phyloP scores from a whole-genome alignment of 805 yeast species.

The Candida endomychidarum region DNA sequence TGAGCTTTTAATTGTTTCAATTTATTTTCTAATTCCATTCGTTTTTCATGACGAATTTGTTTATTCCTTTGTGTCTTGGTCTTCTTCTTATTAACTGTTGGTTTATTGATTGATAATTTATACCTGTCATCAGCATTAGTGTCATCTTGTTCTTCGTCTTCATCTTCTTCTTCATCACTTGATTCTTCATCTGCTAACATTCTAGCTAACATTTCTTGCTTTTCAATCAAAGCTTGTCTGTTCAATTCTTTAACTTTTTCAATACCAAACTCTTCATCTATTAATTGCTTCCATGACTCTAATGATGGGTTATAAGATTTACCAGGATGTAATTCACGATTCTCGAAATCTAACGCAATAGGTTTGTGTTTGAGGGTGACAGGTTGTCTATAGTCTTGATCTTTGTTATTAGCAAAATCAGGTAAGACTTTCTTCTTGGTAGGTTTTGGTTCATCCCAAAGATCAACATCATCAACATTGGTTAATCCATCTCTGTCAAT shows the following conservation, averaged over 20 bases:
- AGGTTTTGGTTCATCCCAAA: constrained; percentile 58
- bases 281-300: constrained; percentile 75
- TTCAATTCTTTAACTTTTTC: constrained; percentile 70
- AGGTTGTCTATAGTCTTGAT: constrained; percentile 8
- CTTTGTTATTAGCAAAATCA: constrained; percentile 1
- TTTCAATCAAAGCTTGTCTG: constrained; percentile 59
- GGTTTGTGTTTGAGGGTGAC: constrained; percentile 38
- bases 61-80: constrained; percentile 76
- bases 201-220: constrained; percentile 60
- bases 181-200: constrained; percentile 55
- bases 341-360: constrained; percentile 46
- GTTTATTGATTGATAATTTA: constrained; percentile 68
- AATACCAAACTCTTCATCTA: constrained; percentile 61
- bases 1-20: constrained; percentile 59
- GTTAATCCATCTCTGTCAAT: constrained; percentile 63
- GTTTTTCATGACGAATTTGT: constrained; percentile 61
- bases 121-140: constrained; percentile 31
- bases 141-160: constrained; percentile 33
- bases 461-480: constrained; percentile 49
- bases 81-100: constrained; percentile 67
- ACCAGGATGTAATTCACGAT: constrained; percentile 65
- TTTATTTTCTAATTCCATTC: constrained; percentile 53
- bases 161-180: constrained; percentile 40
- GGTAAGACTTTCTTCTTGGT: background rate
- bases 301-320: constrained; percentile 90